Evolutionary conservation across 2,329 filamentous ascomycete genomes (phyloP).

Genomic region (Fusarium sp.): DNA sequence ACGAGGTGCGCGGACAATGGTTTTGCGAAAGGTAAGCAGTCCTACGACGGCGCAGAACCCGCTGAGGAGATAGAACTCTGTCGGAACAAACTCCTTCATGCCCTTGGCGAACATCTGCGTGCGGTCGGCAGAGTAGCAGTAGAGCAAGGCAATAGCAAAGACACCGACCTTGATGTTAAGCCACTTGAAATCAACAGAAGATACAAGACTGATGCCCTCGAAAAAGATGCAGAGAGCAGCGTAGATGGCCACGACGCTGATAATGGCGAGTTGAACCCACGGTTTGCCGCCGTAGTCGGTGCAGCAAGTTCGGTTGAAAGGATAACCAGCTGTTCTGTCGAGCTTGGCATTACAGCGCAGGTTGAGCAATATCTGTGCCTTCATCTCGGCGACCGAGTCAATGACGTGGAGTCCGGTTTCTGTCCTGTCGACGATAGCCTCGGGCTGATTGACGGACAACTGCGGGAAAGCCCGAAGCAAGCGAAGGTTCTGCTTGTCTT

Average conservation of each 20-base stretch:
- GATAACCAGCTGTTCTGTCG: slow-evolving; percentile 51
- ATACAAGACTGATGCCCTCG: slow-evolving; percentile 33
- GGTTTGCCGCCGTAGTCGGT: slow-evolving; percentile 56
- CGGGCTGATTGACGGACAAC: slow-evolving; percentile 36
- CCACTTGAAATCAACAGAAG: slow-evolving; percentile 19
- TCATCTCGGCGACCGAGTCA: slow-evolving; percentile 49
- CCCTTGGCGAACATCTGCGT: slow-evolving; percentile 49
- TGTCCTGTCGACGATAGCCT: slow-evolving; percentile 39
- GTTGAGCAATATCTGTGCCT: slow-evolving; percentile 62
- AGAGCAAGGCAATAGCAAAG: slow-evolving; percentile 46
- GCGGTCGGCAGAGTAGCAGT: slow-evolving; percentile 48
- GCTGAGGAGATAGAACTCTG: slow-evolving; percentile 37
- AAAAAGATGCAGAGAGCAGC: slow-evolving; percentile 36
- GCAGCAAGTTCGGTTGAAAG: slow-evolving; percentile 66
- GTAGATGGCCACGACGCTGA: slow-evolving; percentile 39
- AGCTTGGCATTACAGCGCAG: slow-evolving; percentile 63
- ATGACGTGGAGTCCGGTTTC: slow-evolving; percentile 51
- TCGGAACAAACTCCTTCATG: slow-evolving; percentile 40
- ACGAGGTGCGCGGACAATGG: slow-evolving; percentile 28
- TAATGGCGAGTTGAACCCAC: slow-evolving; percentile 43
- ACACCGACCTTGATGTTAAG: slow-evolving; percentile 46
- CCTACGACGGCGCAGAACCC: slow-evolving; percentile 22
- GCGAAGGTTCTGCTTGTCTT: slow-evolving; percentile 36
- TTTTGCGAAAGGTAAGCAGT: slow-evolving; percentile 37
- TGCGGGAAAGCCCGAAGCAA: slow-evolving; percentile 39